A percentile compares a stretch with the other conserved stretches of the same genome.
These are phyloP conservation scores for Daldinia sp. DNA, from an alignment of 2,329 filamentous ascomycete genomes.

Conservation along the genomic window DNA sequence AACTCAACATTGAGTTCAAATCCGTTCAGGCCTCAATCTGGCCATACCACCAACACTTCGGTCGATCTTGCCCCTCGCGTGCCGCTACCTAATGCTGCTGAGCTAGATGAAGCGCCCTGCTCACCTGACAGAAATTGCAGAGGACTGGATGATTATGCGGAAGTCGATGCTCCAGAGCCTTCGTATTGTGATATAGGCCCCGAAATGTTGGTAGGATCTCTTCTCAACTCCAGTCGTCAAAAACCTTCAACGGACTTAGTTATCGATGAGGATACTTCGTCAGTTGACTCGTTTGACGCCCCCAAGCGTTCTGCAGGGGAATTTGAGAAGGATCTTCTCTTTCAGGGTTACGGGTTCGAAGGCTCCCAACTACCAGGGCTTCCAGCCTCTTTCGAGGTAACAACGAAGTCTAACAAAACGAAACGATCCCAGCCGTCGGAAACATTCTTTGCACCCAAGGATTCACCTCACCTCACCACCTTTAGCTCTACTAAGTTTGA, in stretches of 20 bases:
- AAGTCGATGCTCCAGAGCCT: constrained; percentile 15
- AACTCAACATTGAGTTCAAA: constrained; percentile 58
- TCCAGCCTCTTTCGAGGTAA: constrained; percentile 41
- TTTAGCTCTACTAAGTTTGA: constrained; percentile 25
- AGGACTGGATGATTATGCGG: constrained; percentile 27
- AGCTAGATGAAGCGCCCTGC: constrained; percentile 29
- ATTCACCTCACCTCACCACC: constrained; percentile 21
- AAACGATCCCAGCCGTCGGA: constrained; percentile 17
- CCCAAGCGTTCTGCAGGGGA: constrained; percentile 40
- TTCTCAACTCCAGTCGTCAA: constrained; percentile 8
- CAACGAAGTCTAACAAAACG: constrained; percentile 13
- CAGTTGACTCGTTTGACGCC: constrained; percentile 41
- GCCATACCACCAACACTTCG: constrained; percentile 60
- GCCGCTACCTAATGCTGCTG: constrained; percentile 35
- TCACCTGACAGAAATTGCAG: constrained; percentile 8
- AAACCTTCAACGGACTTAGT: constrained; percentile 38
- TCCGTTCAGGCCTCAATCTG: constrained; percentile 57
- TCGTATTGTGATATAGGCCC: constrained; percentile 10
- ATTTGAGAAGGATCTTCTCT: constrained; percentile 49
- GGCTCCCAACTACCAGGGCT: constrained; percentile 47
- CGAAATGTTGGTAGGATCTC: constrained; percentile 26
- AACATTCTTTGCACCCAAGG: constrained; percentile 2
- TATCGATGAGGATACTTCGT: constrained; percentile 45
- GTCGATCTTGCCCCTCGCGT: constrained; percentile 54
- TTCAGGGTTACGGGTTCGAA: constrained; percentile 44